Conservation (phyloP, 2,329 filamentous ascomycete genomes). For the Chalara sp. region DNA sequence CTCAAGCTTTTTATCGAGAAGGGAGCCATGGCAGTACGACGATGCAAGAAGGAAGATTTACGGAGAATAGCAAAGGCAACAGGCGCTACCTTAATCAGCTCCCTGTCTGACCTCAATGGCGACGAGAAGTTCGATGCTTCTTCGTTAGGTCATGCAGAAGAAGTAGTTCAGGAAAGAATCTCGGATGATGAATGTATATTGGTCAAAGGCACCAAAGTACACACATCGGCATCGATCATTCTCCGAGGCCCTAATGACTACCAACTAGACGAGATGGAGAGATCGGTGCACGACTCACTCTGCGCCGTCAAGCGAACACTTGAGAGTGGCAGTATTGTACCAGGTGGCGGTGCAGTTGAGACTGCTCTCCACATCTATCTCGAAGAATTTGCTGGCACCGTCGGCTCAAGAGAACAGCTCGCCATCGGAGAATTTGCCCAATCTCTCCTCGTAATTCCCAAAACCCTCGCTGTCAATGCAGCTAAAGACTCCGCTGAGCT, state of each 20-base stretch:
- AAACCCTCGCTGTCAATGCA: conserved; percentile 93
- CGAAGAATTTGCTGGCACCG: conserved; percentile 96
- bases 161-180: conserved; percentile 96
- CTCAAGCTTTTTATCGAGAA: conserved; percentile 92
- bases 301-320: conserved; percentile 96
- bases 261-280: conserved; percentile 97
- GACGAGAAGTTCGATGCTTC: conserved; percentile 94
- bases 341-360: conserved; percentile 92
- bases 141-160: conserved; percentile 84
- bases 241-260: conserved; percentile 94
- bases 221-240: conserved; percentile 92
- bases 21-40: conserved; percentile 89
- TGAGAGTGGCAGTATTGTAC: conserved; percentile 94
- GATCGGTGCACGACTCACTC: conserved; percentile 92
- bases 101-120: conserved; percentile 91
- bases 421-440: conserved; percentile 97
- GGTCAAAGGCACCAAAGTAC: conserved; percentile 89
- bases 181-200: conserved; percentile 98
- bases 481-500: conserved; percentile 95
- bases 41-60: conserved; percentile 98
- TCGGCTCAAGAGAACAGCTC: conserved; percentile 93
- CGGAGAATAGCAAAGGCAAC: conserved; percentile 93
- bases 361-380: conserved; percentile 99
- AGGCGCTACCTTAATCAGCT: conserved; percentile 86
- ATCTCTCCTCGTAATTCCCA: conserved; percentile 87